Percentiles rank a stretch among this genome's conserved stretches.
Conservation (phyloP, 2,329 filamentous ascomycete species). For the Aureobasidium sp. region DNA sequence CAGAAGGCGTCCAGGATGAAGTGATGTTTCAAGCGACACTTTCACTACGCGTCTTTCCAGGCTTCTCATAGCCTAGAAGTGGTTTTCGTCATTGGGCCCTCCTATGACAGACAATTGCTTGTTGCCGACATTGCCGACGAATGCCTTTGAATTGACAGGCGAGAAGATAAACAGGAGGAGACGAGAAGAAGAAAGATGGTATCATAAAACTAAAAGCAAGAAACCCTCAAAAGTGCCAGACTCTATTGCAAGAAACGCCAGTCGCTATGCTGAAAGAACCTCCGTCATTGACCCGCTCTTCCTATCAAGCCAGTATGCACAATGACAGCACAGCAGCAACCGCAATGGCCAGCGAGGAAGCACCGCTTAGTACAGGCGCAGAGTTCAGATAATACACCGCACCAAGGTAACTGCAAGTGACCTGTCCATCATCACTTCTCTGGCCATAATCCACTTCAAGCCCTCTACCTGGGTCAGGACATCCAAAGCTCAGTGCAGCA, state of each 20-base stretch:
- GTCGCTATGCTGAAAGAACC: not conserved
- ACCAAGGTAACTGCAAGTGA: slow-evolving; percentile 32
- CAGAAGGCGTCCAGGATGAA: not conserved
- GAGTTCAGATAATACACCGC: slow-evolving; percentile 29
- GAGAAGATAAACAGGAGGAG: not conserved
- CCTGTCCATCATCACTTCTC: slow-evolving; percentile 21
- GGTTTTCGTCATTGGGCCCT: too few relatives aligned
- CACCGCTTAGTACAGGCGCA: slow-evolving; percentile 3
- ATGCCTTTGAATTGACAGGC: too few relatives aligned
- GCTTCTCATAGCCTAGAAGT: too few relatives aligned
- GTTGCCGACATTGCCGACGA: too few relatives aligned
- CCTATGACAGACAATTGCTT: too few relatives aligned
- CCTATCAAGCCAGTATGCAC: not conserved
- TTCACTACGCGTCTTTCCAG: too few relatives aligned
- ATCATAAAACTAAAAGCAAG: not conserved
- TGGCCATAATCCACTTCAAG: slow-evolving; percentile 47
- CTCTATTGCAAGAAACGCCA: not conserved
- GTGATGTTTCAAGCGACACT: not conserved
- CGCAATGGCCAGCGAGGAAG: not conserved
- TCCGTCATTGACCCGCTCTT: not conserved
- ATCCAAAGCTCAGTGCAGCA: slow-evolving; percentile 64
- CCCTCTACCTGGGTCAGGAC: slow-evolving; percentile 51
- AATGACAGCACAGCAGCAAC: not conserved
- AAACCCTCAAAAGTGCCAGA: not conserved
- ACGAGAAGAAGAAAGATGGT: not conserved